Evolutionary conservation across 371 early-diverging fungal genomes (phyloP).

Genomic region (Saksenaea oblongispora): DNA sequence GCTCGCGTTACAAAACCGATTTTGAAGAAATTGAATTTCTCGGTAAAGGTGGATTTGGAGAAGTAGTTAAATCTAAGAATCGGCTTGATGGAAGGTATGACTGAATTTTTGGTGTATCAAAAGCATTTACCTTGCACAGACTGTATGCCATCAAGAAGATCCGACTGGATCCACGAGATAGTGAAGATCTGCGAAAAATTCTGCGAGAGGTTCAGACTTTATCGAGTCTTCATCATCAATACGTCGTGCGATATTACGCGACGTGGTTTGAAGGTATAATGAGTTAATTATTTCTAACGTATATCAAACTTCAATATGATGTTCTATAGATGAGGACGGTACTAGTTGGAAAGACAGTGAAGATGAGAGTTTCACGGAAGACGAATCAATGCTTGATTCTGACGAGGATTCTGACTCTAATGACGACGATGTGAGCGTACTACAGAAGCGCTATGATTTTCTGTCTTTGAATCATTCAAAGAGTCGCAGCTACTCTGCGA

Average conservation of each 20-base stretch:
- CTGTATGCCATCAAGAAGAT: constrained; percentile 93
- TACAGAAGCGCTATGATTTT: constrained; percentile 58
- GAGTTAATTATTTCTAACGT: background rate
- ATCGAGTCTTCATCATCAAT: constrained; percentile 88
- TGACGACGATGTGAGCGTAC: constrained; percentile 49
- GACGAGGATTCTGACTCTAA: constrained; percentile 29
- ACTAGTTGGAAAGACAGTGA: constrained; percentile 51
- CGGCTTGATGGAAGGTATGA: constrained; percentile 63
- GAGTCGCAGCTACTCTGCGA: constrained; percentile 55
- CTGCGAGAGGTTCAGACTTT: constrained; percentile 91
- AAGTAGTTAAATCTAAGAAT: constrained; percentile 92
- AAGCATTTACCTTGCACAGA: constrained; percentile 20
- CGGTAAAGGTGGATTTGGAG: constrained; percentile 93
- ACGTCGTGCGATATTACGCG: constrained; percentile 91
- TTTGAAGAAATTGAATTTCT: constrained; percentile 94
- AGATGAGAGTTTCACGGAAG: constrained; percentile 35
- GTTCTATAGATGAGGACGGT: constrained; percentile 47
- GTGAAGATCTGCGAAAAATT: constrained; percentile 78
- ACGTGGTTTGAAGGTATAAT: constrained; percentile 89
- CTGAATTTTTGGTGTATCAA: background rate
- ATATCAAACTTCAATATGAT: background rate
- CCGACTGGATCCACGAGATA: constrained; percentile 71
- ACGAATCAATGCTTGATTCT: constrained; percentile 43
- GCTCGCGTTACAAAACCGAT: constrained; percentile 80
- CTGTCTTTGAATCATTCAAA: constrained; percentile 51